Evolutionary conservation across 768 basidiomycete genomes (phyloP), one percentile per base, ranked within the genome.

Genomic region (Russula sp.): DNA sequence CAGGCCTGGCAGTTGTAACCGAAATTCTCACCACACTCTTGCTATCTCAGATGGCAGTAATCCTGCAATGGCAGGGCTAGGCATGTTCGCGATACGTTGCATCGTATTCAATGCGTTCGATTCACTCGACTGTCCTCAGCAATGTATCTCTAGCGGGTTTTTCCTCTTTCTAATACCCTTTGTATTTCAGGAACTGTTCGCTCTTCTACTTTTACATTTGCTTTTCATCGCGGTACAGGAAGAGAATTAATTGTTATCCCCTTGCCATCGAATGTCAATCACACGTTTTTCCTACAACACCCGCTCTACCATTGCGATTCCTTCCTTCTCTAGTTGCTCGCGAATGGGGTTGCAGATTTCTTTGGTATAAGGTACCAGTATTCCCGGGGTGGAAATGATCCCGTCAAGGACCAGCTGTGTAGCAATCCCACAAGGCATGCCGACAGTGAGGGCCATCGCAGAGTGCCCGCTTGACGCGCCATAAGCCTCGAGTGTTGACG

Each of bases 351-450:
- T 88, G 71, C 90, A 92, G 42, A 93, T 84, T 73, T 90, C 88
- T 77, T 89, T 88, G 63, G 82, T 84, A 76, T 98, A 98, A 3
- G 96, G 96, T 13, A 85, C 89, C 55, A 86, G 83, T 7, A 99
- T 83, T 71, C 96, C 96, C 16, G 89, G 84, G 42, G 79, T 83
- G 67, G 76, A 83, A 72, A 98, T 77, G 51, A 85, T 83, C 67
- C 94, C 94, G 70, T 98, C 94, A 53, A 99, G 79, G 28, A 99
- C 84, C 66, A 94, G 81, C 79, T 98, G 94, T 0, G 87, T 85
- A 2, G 97, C 95, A 71, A 98, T 90, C 67, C 95, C 96, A 72
- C 93, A 95, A 1, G 96, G 96, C 14, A 98, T 74, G 64, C 96
- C 96, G 55, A 98, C 96, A 28, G 89, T 88, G 36, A 83, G 76